phyloP scores from a whole-genome alignment of 352 stramenopile genomes.

The Phytophthora tentaculata region DNA sequence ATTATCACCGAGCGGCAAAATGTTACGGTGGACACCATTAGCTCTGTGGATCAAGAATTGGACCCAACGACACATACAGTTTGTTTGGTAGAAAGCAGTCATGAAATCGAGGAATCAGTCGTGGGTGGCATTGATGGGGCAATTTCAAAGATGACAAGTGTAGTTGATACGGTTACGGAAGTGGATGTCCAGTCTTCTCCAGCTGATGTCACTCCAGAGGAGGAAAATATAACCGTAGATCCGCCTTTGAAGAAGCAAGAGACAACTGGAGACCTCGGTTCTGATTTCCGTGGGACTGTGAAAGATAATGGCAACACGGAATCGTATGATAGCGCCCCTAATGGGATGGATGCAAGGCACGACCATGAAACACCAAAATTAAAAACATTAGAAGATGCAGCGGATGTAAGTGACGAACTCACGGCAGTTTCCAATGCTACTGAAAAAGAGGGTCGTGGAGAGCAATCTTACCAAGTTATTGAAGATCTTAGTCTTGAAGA shows the following conservation, averaged over 20 bases:
- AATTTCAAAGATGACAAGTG: constrained; percentile 1
- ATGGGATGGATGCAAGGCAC: neutral
- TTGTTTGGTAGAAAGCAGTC: neutral
- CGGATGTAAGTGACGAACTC: neutral
- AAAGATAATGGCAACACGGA: neutral
- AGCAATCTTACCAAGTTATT: neutral
- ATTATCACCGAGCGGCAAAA: neutral
- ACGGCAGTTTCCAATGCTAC: neutral
- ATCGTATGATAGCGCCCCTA: neutral
- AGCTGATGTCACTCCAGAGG: neutral
- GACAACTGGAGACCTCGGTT: neutral
- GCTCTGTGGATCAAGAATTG: neutral
- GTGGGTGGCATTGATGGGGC: constrained; percentile 1
- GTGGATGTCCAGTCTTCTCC: neutral
- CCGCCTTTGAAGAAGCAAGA: neutral
- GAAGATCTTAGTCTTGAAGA: neutral
- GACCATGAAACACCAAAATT: neutral
- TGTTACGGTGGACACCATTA: neutral
- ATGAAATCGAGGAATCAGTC: neutral
- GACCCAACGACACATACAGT: neutral
- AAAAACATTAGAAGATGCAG: neutral
- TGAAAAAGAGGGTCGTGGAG: neutral
- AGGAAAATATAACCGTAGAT: neutral
- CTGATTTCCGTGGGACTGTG: neutral
- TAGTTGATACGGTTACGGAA: constrained; percentile 8